Base-by-base conservation (phyloP, 495 filamentous ascomycete species). In the Aspergillus ellipticus region DNA sequence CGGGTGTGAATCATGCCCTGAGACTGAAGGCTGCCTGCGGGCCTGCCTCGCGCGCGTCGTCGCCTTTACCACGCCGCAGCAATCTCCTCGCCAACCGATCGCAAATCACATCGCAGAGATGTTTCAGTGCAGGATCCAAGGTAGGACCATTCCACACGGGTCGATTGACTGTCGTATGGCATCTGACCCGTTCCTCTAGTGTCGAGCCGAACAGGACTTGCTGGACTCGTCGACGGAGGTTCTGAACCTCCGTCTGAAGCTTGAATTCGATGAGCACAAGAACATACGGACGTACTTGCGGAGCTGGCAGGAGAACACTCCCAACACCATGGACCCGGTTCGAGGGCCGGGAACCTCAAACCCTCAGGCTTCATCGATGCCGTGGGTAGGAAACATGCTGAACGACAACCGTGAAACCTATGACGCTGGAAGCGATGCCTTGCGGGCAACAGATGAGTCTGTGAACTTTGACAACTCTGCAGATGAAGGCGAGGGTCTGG, bases 201-300 rank as follows among this genome's bases (percentile, higher is more conserved):
- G 19, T 19, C 3, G 24, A 29, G 8, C 39, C 39, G 42, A 42
- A 7, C 53, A 65, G 28, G 61, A 66, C 51, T 39, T 59, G 29
- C 8, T 49, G 13, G 49, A 51, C 24, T 5, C 48, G 3, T 26
- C 35, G 16, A 17, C 56, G 16, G 53, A 62, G 1, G 52, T 67
- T 53, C 61, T 70, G 41, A 61, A 67, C 45, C 59, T 72, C 11
- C 66, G 62, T 6, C 53, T 73, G 17, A 52, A 66, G 47, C 65
- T 55, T 51, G 70, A 77, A 54, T 66, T 76, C 26, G 73, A 73
- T 37, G 58, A 61, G 16, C 66, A 71, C 41, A 63, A 62, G 42
- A 60, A 76, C 46, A 80, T 85, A 48, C 74, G 83, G 53, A 59
- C 78, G 31, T 77, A 77, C 42, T 67, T 88, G 17, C 68, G 71